Evolutionary conservation across 2,329 filamentous ascomycete genomes (phyloP).

Genomic region (Neofusicoccum parvum): DNA sequence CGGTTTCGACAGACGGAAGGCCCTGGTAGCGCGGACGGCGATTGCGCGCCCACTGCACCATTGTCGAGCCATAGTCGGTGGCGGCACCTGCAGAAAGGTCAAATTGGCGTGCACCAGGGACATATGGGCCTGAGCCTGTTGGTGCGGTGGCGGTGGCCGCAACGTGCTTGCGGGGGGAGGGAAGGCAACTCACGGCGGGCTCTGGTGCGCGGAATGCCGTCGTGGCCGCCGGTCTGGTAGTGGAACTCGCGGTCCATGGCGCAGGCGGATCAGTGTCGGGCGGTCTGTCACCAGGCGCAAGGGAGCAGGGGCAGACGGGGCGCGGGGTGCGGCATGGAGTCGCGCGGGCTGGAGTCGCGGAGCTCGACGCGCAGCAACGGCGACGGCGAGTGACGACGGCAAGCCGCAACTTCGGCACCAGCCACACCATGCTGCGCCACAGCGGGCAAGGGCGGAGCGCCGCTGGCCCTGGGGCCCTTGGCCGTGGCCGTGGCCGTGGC

Average conservation of each 20-base stretch:
- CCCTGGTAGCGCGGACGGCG: slow-evolving; percentile 76
- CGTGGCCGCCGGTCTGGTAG: slow-evolving; percentile 27
- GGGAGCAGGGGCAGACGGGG: background rate
- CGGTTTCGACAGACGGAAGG: slow-evolving; percentile 70
- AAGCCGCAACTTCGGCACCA: slow-evolving; percentile 6
- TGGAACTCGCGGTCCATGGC: slow-evolving; percentile 40
- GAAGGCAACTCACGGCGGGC: slow-evolving; percentile 10
- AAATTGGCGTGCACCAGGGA: background rate
- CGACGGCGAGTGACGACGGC: background rate
- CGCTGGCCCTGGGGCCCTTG: too few relatives aligned
- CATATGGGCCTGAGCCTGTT: too few relatives aligned
- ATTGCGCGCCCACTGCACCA: slow-evolving; percentile 88
- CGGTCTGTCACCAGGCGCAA: background rate
- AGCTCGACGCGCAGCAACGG: background rate
- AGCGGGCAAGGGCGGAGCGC: background rate
- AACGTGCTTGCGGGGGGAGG: background rate
- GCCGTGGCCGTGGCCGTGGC: background rate
- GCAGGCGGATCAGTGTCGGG: background rate
- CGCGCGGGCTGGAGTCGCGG: background rate
- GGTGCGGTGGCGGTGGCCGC: too few relatives aligned
- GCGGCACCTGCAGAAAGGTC: slow-evolving; percentile 67
- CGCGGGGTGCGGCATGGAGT: background rate
- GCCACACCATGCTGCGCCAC: background rate
- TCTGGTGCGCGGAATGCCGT: slow-evolving; percentile 22
- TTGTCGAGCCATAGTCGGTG: slow-evolving; percentile 88